phyloP scores from a whole-genome alignment of 1,284 basidiomycete species.

The Coriolopsis trogii region DNA sequence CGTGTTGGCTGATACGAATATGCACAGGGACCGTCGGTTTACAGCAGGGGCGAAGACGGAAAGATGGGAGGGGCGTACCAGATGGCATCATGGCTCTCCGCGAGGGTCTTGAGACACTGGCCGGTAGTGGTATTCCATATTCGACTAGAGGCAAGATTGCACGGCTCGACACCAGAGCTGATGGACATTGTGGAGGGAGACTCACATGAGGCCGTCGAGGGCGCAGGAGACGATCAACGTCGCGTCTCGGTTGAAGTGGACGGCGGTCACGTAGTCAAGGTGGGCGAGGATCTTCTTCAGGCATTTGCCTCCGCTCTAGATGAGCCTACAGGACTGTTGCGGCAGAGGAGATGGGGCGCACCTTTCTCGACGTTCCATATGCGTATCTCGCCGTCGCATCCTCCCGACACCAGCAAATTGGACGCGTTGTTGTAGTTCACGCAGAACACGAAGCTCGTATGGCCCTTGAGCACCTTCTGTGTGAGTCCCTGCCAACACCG shows the following conservation, averaged over 20 bases:
- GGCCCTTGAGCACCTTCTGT: conserved; percentile 72
- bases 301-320: conserved; percentile 59
- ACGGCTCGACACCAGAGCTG: too few relatives aligned
- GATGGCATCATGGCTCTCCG: conserved; percentile 87
- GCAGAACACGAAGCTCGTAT: conserved; percentile 90
- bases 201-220: conserved; percentile 92
- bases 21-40: background rate
- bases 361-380: conserved; percentile 91
- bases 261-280: conserved; percentile 91
- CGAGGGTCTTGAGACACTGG: conserved; percentile 95
- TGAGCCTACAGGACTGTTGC: background rate
- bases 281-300: conserved; percentile 89
- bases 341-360: conserved; percentile 32
- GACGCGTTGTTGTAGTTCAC: conserved; percentile 89
- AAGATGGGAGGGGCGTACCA: conserved; percentile 52
- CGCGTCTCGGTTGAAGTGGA: conserved; percentile 93
- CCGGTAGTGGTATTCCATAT: conserved; percentile 94
- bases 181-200: too few relatives aligned
- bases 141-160: conserved; percentile 55
- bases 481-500: conserved; percentile 60
- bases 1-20: conserved; percentile 65
- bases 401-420: conserved; percentile 89
- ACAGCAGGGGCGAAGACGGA: background rate
- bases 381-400: conserved; percentile 89
- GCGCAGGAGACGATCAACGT: conserved; percentile 90